Evolutionary conservation across 345 rosid genomes (phyloP).

Genomic region (Gossypium sturtianum): DNA sequence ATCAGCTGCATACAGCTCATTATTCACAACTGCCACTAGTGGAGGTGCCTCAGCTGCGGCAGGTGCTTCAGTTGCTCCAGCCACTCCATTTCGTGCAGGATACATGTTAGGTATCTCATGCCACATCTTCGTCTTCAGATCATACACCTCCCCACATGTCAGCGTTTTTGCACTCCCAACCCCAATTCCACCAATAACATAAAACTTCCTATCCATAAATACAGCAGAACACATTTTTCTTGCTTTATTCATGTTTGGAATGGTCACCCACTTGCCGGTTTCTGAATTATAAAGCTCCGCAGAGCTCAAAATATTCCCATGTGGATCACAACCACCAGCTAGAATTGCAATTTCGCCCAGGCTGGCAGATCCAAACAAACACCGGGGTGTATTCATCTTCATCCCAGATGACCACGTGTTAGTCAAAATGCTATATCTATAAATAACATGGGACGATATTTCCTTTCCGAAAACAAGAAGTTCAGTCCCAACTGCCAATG

Average conservation of each 20-base stretch:
- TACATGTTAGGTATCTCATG: conserved; percentile 54
- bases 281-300: conserved; percentile 71
- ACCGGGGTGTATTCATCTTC: conserved; percentile 56
- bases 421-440: conserved; percentile 46
- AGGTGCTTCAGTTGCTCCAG: conserved; percentile 9
- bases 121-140: conserved; percentile 54
- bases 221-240: conserved; percentile 81
- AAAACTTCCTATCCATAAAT: conserved; percentile 79
- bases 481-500: conserved; percentile 59
- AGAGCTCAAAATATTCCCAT: conserved; percentile 44
- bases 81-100: conserved; percentile 32
- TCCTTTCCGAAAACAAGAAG: conserved; percentile 67
- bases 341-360: conserved; percentile 59
- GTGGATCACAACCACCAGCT: conserved; percentile 76
- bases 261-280: conserved; percentile 46
- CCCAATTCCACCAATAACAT: conserved; percentile 71
- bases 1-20: conserved; percentile 75
- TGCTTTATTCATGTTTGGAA: conserved; percentile 59
- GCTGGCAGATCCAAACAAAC: conserved; percentile 76
- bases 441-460: conserved; percentile 32
- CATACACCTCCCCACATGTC: conserved; percentile 63
- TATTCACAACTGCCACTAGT: conserved; percentile 62
- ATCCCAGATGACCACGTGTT: conserved; percentile 50
- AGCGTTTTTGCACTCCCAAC: conserved; percentile 32
- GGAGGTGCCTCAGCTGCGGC: conserved; percentile 66